Evolutionary conservation across 2,329 filamentous ascomycete species (phyloP).

Genomic region (Penicillium italicum): DNA sequence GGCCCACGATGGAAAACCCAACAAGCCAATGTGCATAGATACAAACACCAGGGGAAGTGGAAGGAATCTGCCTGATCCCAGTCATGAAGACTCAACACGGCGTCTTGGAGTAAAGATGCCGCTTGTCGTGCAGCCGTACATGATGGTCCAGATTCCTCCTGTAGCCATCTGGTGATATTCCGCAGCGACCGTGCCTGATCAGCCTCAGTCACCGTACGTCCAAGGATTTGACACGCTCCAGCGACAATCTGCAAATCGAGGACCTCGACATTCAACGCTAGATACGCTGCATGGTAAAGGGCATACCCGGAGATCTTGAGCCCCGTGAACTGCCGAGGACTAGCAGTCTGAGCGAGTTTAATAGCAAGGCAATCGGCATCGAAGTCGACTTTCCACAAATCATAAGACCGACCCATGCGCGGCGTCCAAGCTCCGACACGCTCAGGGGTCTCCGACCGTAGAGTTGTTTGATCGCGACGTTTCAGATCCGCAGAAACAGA

Average conservation of each 20-base stretch:
- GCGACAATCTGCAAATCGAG: conserved; percentile 62
- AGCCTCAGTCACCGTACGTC: conserved; percentile 50
- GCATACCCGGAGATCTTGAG: conserved; percentile 52
- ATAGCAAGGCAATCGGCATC: conserved; percentile 49
- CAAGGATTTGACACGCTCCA: conserved; percentile 57
- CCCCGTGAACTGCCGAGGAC: conserved; percentile 43
- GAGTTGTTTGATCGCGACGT: conserved; percentile 58
- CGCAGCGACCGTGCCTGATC: conserved; percentile 49
- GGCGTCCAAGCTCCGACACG: conserved; percentile 49
- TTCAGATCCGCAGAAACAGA: conserved; percentile 61
- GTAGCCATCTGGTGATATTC: conserved; percentile 21
- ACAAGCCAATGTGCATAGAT: conserved; percentile 56
- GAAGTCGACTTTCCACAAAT: conserved; percentile 58
- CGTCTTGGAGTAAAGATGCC: conserved; percentile 51
- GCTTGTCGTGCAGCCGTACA: conserved; percentile 47
- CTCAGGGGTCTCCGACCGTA: conserved; percentile 45
- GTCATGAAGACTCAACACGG: conserved; percentile 49
- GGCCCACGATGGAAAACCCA: conserved; percentile 58
- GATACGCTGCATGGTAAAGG: conserved; percentile 57
- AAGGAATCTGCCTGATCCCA: conserved; percentile 54
- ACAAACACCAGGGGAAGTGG: conserved; percentile 61
- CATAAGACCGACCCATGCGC: conserved; percentile 53
- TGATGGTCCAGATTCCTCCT: conserved; percentile 11
- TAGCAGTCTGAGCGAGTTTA: conserved; percentile 31
- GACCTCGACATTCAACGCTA: conserved; percentile 57